Evolutionary conservation across 768 basidiomycete species (phyloP).

Genomic region (Boletus vermiculosoides): DNA sequence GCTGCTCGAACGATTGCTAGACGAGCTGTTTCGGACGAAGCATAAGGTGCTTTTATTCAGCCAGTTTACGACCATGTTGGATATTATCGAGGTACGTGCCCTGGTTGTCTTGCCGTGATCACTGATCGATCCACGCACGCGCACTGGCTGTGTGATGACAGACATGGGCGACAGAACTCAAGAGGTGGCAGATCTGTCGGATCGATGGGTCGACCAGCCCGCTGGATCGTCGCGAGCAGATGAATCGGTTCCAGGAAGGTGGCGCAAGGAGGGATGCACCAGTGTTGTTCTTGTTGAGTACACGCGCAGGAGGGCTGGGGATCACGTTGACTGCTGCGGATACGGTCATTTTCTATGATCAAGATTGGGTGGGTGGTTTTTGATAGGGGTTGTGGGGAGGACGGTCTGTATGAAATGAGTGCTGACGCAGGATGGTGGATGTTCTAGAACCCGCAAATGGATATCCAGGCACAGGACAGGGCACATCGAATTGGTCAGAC

Average conservation of each 20-base stretch:
- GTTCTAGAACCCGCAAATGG: slow-evolving; percentile 88
- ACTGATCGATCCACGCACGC: neutral
- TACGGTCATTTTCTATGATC: slow-evolving; percentile 28
- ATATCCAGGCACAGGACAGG: slow-evolving; percentile 92
- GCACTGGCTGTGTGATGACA: neutral
- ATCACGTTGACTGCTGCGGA: slow-evolving; percentile 85
- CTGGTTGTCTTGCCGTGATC: neutral
- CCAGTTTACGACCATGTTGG: slow-evolving; percentile 95
- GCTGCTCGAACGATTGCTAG: slow-evolving; percentile 83
- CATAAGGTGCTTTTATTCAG: slow-evolving; percentile 89
- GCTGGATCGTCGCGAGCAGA: slow-evolving; percentile 78
- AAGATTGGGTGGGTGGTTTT: slow-evolving; percentile 21
- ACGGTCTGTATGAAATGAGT: neutral
- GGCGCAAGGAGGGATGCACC: slow-evolving; percentile 65
- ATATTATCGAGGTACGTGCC: slow-evolving; percentile 82
- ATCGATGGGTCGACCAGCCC: slow-evolving; percentile 89
- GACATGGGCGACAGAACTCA: slow-evolving; percentile 81
- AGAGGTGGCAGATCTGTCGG: slow-evolving; percentile 81
- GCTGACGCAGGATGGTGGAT: neutral
- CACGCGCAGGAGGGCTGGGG: slow-evolving; percentile 92
- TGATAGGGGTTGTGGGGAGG: neutral
- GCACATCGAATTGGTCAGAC: slow-evolving; percentile 97
- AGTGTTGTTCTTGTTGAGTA: slow-evolving; percentile 81
- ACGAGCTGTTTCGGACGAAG: slow-evolving; percentile 70
- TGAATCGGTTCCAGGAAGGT: slow-evolving; percentile 78